These are phyloP conservation scores for Lomentospora prolificans DNA, from an alignment of 2,329 filamentous ascomycete species.

Conservation along the genomic window DNA sequence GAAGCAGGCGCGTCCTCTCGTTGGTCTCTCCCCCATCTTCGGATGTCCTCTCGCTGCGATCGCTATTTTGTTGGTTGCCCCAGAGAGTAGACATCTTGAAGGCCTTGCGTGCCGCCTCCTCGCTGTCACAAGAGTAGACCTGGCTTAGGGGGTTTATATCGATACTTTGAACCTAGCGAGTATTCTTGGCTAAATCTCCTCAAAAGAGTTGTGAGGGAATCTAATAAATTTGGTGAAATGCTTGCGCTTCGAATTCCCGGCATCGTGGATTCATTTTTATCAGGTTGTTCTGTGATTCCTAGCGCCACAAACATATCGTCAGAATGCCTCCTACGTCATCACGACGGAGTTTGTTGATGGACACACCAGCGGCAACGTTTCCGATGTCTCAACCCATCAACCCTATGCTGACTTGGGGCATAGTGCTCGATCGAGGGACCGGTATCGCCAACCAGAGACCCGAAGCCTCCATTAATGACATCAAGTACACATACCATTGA, in stretches of 20 bases:
- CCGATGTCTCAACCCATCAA: neutral
- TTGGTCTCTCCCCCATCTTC: conserved; percentile 26
- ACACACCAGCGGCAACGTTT: neutral
- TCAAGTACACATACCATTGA: neutral
- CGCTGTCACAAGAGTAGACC: too few species aligned
- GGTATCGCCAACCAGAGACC: neutral
- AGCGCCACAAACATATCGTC: too few species aligned
- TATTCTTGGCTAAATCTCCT: too few species aligned
- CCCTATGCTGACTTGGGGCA: neutral
- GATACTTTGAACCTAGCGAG: too few species aligned
- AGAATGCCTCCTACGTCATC: neutral
- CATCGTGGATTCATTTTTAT: too few species aligned
- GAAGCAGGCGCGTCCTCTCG: conserved; percentile 58
- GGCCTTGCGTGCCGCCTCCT: too few species aligned
- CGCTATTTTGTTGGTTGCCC: conserved; percentile 4
- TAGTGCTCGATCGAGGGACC: neutral
- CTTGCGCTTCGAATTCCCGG: too few species aligned
- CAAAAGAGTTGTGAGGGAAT: too few species aligned
- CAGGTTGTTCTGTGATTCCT: too few species aligned
- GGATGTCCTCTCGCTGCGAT: conserved; percentile 8
- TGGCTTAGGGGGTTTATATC: too few species aligned
- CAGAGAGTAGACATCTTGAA: conserved; percentile 6
- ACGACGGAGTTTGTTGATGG: neutral
- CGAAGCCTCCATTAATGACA: neutral
- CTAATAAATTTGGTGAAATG: too few species aligned